Base-by-base conservation (phyloP, 108 stramenopile genomes). In the Skeletonema tropicum region DNA sequence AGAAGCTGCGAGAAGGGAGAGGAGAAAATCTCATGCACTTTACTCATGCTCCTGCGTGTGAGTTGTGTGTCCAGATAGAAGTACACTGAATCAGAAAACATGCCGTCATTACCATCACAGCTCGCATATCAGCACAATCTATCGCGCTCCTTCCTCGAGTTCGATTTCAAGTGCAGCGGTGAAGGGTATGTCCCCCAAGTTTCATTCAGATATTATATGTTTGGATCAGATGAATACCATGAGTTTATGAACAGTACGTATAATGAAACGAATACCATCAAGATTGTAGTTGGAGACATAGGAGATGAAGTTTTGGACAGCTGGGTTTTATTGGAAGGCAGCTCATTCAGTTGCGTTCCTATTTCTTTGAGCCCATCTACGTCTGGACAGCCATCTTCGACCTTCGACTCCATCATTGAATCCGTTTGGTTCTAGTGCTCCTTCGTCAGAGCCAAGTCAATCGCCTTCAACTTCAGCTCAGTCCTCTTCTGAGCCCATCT, bases 191-290 rank as follows among this genome's bases (percentile, higher is more conserved):
- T 75, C 1, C 80, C 80, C 0, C 12, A 10, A 10, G 58, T 74
- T 0, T 71, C 73, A 0, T 81, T 81, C 73, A 70, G n/a, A n/a
- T n/a, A 66, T 15, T 81, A 81, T 30, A 57, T 66, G 38, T 81
- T 81, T 57, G 80, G 73, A 9, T 65, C 63, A 5, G 80, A 81
- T 30, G 80, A 81, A 64, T 81, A 81, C 21, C 75, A 81, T 35
- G 80, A n/a, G n/a, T n/a, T n/a, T n/a, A n/a, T n/a, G n/a, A n/a
- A n/a, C n/a, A 81, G 58, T 81, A 81, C 48, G 80, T 74, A 49
- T 0, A 0, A 3, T 0, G 19, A 39, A 19, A 71, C 70, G 64
- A 81, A 81, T 35, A 70, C 39, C 12, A 81, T 81, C 26, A 81
- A 74, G 38, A 59, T 81, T 64, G 73, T 60, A 4, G 70, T 81